Conservation (phyloP, 768 basidiomycete genomes). For the Exidia glandulosa region DNA sequence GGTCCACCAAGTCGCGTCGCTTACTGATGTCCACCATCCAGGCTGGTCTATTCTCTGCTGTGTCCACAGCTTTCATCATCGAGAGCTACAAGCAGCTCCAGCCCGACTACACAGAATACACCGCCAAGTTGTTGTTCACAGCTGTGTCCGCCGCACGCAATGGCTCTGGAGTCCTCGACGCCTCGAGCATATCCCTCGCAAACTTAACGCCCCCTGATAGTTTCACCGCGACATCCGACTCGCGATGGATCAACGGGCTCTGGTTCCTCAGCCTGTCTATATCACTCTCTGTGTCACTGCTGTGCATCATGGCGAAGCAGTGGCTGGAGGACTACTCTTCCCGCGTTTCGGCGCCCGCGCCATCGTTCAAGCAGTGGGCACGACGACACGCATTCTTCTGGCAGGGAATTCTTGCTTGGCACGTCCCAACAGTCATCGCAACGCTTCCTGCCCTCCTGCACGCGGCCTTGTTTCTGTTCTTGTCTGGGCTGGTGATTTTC, state of each 20-base stretch:
- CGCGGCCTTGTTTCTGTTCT: neutral
- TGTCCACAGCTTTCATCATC: slow-evolving; percentile 3
- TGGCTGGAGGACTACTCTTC: neutral
- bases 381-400: neutral
- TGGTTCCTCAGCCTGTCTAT: neutral
- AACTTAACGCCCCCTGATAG: neutral
- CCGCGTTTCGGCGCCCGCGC: neutral
- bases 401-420: neutral
- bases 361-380: neutral
- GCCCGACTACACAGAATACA: neutral
- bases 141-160: neutral
- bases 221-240: neutral
- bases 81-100: neutral
- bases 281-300: neutral
- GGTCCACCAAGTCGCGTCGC: neutral
- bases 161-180: neutral
- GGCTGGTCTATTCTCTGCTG: slow-evolving; percentile 7
- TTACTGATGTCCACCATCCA: neutral
- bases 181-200: neutral
- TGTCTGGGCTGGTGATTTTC: neutral
- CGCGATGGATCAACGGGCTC: neutral
- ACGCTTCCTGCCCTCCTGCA: neutral
- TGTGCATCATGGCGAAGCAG: neutral
- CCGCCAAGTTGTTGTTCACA: neutral
- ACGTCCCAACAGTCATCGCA: neutral